Conservation (phyloP, 805 yeast species). For the Pichia rugopelliculosa region DNA sequence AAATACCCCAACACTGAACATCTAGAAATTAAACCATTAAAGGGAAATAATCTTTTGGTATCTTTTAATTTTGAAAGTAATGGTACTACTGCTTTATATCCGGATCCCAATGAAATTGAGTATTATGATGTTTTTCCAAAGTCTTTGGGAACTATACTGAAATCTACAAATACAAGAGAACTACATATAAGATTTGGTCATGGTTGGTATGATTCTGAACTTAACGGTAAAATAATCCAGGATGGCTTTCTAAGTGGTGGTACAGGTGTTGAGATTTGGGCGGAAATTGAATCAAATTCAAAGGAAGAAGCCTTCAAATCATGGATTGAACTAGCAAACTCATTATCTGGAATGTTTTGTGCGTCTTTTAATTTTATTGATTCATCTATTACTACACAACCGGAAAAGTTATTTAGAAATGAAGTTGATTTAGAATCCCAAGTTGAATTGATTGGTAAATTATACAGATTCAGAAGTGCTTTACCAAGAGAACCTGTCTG, state of each 20-base stretch:
- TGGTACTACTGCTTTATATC: constrained; percentile 36
- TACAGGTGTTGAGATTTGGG: constrained; percentile 92
- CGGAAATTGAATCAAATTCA: constrained; percentile 60
- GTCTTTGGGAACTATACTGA: constrained; percentile 69
- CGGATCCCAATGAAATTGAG: constrained; percentile 12
- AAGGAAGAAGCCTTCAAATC: constrained; percentile 47
- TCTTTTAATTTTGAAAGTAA: constrained; percentile 62
- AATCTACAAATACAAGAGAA: constrained; percentile 58
- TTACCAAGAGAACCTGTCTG: constrained; percentile 93
- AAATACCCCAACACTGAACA: constrained; percentile 51
- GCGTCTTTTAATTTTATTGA: constrained; percentile 90
- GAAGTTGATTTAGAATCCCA: constrained; percentile 15
- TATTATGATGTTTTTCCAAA: constrained; percentile 75
- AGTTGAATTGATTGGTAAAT: constrained; percentile 30
- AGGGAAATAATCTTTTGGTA: constrained; percentile 61
- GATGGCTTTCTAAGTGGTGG: constrained; percentile 78
- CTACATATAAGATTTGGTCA: constrained; percentile 82
- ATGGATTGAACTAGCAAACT: constrained; percentile 70
- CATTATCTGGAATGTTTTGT: constrained; percentile 86
- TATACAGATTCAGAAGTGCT: constrained; percentile 70
- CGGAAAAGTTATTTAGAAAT: constrained; percentile 36
- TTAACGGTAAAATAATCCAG: constrained; percentile 77
- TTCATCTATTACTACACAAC: constrained; percentile 65
- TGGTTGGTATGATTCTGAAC: constrained; percentile 90
- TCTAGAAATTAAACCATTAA: constrained; percentile 59